phyloP scores from a whole-genome alignment of 169 alveolate species.

The Ichthyophthirius multifiliis region DNA sequence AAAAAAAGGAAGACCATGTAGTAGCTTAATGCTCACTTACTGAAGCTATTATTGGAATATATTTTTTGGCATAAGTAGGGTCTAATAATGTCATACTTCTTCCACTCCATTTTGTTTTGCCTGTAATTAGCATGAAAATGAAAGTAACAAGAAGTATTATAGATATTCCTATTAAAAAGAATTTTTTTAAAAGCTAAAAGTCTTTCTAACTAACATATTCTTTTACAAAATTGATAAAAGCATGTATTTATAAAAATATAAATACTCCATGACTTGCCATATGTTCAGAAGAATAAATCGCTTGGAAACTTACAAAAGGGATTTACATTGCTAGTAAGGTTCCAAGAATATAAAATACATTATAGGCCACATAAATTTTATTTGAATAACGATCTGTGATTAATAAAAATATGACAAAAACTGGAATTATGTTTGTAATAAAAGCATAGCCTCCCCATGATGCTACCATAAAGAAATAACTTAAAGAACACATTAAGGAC shows the following conservation, averaged over 20 bases:
- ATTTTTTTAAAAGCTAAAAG: conserved; percentile 51
- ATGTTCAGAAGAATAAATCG: conserved; percentile 91
- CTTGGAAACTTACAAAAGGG: conserved; percentile 92
- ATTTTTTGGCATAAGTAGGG: conserved; percentile 96
- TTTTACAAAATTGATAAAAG: conserved; percentile 60
- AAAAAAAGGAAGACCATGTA: conserved; percentile 94
- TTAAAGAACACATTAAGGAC: conserved; percentile 65
- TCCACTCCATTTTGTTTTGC: conserved; percentile 92
- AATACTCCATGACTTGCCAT: conserved; percentile 95
- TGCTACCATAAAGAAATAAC: conserved; percentile 93
- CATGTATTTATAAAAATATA: conserved; percentile 70
- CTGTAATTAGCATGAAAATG: conserved; percentile 65
- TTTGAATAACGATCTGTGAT: conserved; percentile 87
- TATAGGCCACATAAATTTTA: conserved; percentile 90
- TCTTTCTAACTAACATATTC: conserved; percentile 57
- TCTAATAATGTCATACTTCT: conserved; percentile 95
- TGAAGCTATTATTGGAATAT: conserved; percentile 97
- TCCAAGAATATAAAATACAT: conserved; percentile 92
- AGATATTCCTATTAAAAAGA: conserved; percentile 53
- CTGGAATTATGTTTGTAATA: conserved; percentile 94
- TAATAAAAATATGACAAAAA: conserved; percentile 89
- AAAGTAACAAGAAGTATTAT: conserved; percentile 64
- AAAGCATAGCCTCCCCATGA: conserved; percentile 99
- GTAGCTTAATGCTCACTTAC: conserved; percentile 99
- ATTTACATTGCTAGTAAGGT: conserved; percentile 93